These are phyloP conservation scores for Dichomitus squalens DNA, from an alignment of 1,284 basidiomycete genomes.

Conservation along the genomic window DNA sequence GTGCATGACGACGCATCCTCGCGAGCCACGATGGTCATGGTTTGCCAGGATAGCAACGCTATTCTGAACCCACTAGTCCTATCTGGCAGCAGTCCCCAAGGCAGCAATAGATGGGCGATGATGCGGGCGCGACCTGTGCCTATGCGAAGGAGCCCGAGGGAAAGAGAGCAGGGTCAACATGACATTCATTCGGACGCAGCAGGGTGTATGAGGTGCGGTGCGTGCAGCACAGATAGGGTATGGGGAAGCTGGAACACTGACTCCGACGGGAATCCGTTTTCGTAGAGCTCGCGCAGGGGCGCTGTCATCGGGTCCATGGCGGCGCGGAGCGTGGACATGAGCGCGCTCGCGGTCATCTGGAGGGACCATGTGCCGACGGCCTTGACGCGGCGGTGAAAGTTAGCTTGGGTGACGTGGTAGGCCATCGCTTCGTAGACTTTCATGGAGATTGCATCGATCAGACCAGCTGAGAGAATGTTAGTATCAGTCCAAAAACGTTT, in stretches of 20 bases:
- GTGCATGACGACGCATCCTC: background rate
- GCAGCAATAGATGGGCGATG: background rate
- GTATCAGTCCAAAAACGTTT: background rate
- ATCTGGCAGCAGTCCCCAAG: background rate
- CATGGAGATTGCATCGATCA: constrained; percentile 80
- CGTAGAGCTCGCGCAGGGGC: constrained; percentile 48
- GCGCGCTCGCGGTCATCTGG: constrained; percentile 70
- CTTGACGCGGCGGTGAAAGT: constrained; percentile 85
- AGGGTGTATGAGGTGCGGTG: background rate
- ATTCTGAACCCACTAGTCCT: background rate
- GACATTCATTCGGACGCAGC: background rate
- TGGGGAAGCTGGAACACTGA: constrained; percentile 20
- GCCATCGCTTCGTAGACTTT: constrained; percentile 91
- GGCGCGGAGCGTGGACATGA: constrained; percentile 60
- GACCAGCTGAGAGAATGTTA: constrained; percentile 57
- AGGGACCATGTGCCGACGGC: constrained; percentile 85
- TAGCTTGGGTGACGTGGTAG: constrained; percentile 86
- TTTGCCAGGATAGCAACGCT: background rate
- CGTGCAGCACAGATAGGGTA: background rate
- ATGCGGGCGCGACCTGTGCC: background rate
- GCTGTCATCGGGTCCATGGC: constrained; percentile 56
- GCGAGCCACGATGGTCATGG: background rate
- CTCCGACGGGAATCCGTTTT: constrained; percentile 27
- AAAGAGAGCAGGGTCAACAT: background rate
- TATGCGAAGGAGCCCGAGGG: background rate